Evolutionary conservation across 441 rosid species (phyloP), one percentile per base, ranked within the genome.

Genomic region (Dalechampia spathulata): DNA sequence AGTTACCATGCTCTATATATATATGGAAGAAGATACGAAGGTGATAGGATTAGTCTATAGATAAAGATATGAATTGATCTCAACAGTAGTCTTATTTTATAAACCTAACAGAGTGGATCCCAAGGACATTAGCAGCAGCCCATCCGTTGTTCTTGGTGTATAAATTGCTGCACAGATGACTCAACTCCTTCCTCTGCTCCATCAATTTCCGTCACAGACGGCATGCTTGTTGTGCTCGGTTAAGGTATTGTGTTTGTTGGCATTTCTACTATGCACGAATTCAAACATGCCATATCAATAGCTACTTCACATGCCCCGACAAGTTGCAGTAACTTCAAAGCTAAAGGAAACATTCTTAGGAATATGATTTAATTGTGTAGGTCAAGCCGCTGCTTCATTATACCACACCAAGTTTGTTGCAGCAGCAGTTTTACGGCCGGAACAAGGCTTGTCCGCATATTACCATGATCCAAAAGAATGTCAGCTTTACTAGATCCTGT

Each of bases 91-190:
- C n/a, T n/a, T n/a, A n/a, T n/a, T n/a, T n/a, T n/a, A n/a, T n/a
- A n/a, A n/a, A 62, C 60, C 39, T 55, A 77, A 21, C 72, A 51
- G 21, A 70, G 56, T 32, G 74, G 77, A 70, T 74, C 82, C 77
- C 83, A 81, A 19, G 63, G 43, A 38, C 57, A 63, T 36, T 58
- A 36, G 57, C 42, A 21, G 49, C 66, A 7, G 30, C 20, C 75
- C 71, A 65, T 39, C 65, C 65, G 42, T 58, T 61, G 52, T 59
- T 69, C 12, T 72, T 67, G 28, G 38, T 69, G 78, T 52, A 55
- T 49, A 52, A 71, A 49, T 52, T 70, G 76, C 22, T 62, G 80
- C 54, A 72, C 82, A 1, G 63, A 26, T 36, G 70, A 58, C 75
- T 78, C 68, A 45, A 52, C 66, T 28, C 65, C 61, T 42, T 65